A percentile compares a stretch with the other conserved stretches of the same genome.
phyloP scores from a whole-genome alignment of 345 rosid species.

The Eucalyptus microcorys region DNA sequence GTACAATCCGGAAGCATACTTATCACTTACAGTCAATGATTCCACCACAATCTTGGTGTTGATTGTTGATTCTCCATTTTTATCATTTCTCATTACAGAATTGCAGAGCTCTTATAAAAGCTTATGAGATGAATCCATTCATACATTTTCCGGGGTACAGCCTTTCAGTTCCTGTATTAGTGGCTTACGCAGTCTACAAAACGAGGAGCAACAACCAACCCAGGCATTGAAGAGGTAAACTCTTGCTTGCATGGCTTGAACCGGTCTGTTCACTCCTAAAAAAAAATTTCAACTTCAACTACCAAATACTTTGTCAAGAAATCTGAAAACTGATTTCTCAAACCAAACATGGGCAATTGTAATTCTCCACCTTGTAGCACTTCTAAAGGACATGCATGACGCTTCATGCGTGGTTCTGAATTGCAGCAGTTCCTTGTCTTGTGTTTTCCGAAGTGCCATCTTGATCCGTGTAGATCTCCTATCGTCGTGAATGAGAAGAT shows the following conservation, averaged over 20 bases:
- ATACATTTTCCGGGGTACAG: constrained; percentile 69
- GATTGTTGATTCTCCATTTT: background rate
- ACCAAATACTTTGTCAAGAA: background rate
- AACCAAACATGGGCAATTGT: background rate
- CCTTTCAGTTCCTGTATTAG: constrained; percentile 46
- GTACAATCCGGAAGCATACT: background rate
- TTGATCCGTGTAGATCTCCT: background rate
- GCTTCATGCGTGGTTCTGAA: background rate
- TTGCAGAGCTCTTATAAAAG: constrained; percentile 62
- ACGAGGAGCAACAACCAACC: constrained; percentile 13
- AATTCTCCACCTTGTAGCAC: background rate
- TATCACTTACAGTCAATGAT: background rate
- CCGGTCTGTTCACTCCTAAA: background rate
- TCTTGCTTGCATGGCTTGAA: background rate
- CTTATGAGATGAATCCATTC: constrained; percentile 80
- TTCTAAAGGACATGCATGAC: background rate
- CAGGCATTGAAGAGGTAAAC: background rate
- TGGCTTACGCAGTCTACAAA: constrained; percentile 36
- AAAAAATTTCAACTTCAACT: background rate
- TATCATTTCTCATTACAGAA: constrained; percentile 26
- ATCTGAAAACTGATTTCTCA: background rate
- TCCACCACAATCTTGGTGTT: background rate
- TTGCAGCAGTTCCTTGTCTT: background rate
- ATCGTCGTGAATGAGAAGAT: background rate
- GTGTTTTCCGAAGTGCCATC: background rate